phyloP scores from a whole-genome alignment of 768 basidiomycete species.

The Boletus insuetus region DNA sequence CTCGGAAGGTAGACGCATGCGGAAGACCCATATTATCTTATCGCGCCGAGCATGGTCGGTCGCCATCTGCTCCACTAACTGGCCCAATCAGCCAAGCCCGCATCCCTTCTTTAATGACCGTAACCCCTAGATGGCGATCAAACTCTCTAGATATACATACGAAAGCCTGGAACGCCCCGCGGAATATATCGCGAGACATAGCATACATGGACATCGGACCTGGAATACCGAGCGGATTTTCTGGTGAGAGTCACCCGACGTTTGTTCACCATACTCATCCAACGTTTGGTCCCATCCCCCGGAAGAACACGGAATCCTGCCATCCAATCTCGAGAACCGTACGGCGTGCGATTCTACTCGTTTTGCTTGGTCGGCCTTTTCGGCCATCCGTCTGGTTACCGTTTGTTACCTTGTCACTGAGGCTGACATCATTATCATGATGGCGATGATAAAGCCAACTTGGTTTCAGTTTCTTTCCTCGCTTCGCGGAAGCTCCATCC shows the following conservation, averaged over 20 bases:
- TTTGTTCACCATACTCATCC: neutral
- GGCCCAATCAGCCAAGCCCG: slow-evolving; percentile 1
- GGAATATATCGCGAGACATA: slow-evolving; percentile 5
- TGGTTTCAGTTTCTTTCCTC: slow-evolving; percentile 10
- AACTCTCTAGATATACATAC: neutral
- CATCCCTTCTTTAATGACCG: slow-evolving; percentile 19
- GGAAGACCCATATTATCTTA: slow-evolving; percentile 17
- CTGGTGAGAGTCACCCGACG: neutral
- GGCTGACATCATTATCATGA: slow-evolving; percentile 8
- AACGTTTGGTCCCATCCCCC: neutral
- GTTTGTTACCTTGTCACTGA: slow-evolving; percentile 1
- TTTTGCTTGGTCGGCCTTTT: neutral
- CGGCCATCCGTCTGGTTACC: slow-evolving; percentile 6
- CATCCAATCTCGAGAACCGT: neutral
- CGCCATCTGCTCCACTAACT: slow-evolving; percentile 1
- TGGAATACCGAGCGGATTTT: neutral
- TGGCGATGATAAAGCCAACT: slow-evolving; percentile 3
- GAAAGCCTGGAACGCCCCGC: neutral
- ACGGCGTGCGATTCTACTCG: neutral
- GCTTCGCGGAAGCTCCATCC: slow-evolving; percentile 20
- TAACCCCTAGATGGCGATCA: slow-evolving; percentile 3
- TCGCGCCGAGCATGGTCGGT: slow-evolving; percentile 4
- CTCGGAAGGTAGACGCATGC: slow-evolving; percentile 11
- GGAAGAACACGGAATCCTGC: slow-evolving; percentile 5
- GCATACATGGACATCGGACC: neutral